These are phyloP conservation scores for Onygena corvina DNA, from an alignment of 2,329 filamentous ascomycete genomes.

Conservation along the genomic window DNA sequence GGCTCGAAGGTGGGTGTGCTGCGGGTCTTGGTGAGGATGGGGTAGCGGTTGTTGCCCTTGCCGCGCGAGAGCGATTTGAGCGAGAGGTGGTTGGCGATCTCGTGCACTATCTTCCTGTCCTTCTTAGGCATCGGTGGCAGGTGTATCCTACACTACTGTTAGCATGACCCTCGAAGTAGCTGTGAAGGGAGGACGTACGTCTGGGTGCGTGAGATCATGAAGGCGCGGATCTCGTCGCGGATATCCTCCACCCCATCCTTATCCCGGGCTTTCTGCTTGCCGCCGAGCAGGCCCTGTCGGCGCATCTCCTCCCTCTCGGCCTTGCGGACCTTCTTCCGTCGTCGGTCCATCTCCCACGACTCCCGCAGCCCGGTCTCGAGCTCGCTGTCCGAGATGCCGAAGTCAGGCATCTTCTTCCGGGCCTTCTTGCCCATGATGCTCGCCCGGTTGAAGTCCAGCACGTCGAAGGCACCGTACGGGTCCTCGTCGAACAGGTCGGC, in stretches of 20 bases:
- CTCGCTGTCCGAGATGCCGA: constrained; percentile 55
- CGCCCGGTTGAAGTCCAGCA: constrained; percentile 70
- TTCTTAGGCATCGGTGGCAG: constrained; percentile 75
- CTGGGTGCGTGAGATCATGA: constrained; percentile 52
- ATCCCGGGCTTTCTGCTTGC: constrained; percentile 58
- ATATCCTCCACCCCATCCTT: constrained; percentile 62
- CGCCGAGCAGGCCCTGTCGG: constrained; percentile 51
- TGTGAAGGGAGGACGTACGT: constrained; percentile 42
- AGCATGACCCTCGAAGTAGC: too few relatives aligned
- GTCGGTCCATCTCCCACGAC: constrained; percentile 55
- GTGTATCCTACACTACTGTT: constrained; percentile 43
- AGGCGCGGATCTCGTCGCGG: constrained; percentile 57
- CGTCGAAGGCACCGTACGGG: constrained; percentile 59
- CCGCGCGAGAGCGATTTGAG: constrained; percentile 78
- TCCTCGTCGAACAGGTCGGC: constrained; percentile 48
- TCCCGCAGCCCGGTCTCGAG: constrained; percentile 48
- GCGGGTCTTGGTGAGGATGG: constrained; percentile 62
- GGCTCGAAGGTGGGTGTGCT: constrained; percentile 52
- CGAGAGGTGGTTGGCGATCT: constrained; percentile 60
- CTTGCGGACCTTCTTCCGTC: constrained; percentile 60
- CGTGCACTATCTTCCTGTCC: constrained; percentile 66
- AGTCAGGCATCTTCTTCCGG: constrained; percentile 44
- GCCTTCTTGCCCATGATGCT: constrained; percentile 56
- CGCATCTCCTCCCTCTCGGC: constrained; percentile 58
- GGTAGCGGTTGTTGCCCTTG: constrained; percentile 58